A percentile compares a stretch with the other conserved stretches of the same genome.
phyloP scores from a whole-genome alignment of 2,329 filamentous ascomycete species.

The Neopestalotiopsis sp. region DNA sequence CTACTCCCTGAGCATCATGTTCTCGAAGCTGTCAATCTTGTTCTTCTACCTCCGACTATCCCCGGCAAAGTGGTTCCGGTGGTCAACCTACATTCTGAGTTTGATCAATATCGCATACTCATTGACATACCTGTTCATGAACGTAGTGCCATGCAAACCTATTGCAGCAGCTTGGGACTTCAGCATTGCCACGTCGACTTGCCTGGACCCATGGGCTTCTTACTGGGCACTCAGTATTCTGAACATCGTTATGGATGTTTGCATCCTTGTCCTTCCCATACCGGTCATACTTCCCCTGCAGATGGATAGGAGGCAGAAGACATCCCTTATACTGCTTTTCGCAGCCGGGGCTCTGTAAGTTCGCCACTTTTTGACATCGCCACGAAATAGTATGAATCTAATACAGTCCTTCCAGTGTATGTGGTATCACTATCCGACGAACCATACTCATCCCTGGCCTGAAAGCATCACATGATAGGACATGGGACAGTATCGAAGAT shows the following conservation, averaged over 20 bases:
- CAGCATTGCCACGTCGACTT: slow-evolving; percentile 10
- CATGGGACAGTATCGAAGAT: slow-evolving; percentile 6
- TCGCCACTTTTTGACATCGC: background rate
- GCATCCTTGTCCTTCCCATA: slow-evolving; percentile 10
- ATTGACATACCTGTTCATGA: slow-evolving; percentile 7
- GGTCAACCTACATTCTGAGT: slow-evolving; percentile 2
- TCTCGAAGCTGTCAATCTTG: slow-evolving; percentile 17
- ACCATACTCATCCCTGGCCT: slow-evolving; percentile 3
- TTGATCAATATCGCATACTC: slow-evolving; percentile 3
- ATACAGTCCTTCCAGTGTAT: background rate
- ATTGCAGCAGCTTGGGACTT: slow-evolving; percentile 10
- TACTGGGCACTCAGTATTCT: slow-evolving; percentile 14
- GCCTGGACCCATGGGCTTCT: slow-evolving; percentile 4
- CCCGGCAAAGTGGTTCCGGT: slow-evolving; percentile 14
- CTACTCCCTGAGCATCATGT: slow-evolving; percentile 12
- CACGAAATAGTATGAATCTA: background rate
- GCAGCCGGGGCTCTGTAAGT: slow-evolving; percentile 18
- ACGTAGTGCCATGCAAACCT: slow-evolving; percentile 11
- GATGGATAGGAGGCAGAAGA: slow-evolving; percentile 13
- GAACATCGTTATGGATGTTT: slow-evolving; percentile 17
- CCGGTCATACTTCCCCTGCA: slow-evolving; percentile 10
- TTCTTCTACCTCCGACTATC: slow-evolving; percentile 19
- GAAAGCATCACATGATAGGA: background rate
- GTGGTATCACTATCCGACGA: slow-evolving; percentile 8
- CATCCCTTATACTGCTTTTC: slow-evolving; percentile 10